These are phyloP conservation scores for Blastocystis sp. DNA, from an alignment of 352 stramenopile genomes.

Conservation along the genomic window DNA sequence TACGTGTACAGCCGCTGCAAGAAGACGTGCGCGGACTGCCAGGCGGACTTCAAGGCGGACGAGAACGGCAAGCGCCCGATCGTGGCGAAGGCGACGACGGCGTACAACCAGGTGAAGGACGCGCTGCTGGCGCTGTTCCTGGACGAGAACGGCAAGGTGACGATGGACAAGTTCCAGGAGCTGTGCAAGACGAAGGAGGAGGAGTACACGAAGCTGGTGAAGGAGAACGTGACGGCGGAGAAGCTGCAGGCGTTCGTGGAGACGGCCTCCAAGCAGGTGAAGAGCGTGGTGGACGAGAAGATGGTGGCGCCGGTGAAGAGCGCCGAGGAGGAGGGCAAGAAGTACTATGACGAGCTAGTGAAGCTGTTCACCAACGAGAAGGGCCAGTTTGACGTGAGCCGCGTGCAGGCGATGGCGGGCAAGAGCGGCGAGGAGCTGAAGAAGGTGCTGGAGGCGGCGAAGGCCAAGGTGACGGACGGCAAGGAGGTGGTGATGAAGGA, in stretches of 20 bases:
- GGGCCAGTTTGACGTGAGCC: constrained; percentile 3
- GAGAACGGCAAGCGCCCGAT: constrained; percentile 7
- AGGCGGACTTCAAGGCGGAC: constrained; percentile 29
- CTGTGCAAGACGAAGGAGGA: constrained; percentile 23
- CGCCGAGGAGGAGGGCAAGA: constrained; percentile 8
- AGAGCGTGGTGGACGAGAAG: constrained; percentile 12
- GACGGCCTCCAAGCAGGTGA: background rate
- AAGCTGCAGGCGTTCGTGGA: constrained; percentile 49
- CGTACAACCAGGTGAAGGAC: constrained; percentile 15
- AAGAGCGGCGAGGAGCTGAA: constrained; percentile 48
- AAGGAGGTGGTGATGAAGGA: constrained; percentile 15
- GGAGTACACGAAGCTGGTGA: constrained; percentile 46
- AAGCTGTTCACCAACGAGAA: constrained; percentile 29
- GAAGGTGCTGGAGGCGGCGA: background rate
- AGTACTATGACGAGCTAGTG: constrained; percentile 34
- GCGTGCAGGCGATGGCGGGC: constrained; percentile 30
- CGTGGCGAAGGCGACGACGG: background rate
- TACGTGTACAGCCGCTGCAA: background rate
- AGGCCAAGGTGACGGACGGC: background rate
- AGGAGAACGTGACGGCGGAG: constrained; percentile 51
- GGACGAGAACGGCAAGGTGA: constrained; percentile 45
- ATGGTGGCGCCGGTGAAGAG: background rate
- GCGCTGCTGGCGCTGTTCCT: constrained; percentile 30
- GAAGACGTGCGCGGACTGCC: background rate
- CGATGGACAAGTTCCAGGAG: constrained; percentile 55